Percentiles rank a stretch among this genome's conserved stretches.
These are phyloP conservation scores for Rosa persica DNA, from an alignment of 306 rosid genomes.

Conservation along the genomic window DNA sequence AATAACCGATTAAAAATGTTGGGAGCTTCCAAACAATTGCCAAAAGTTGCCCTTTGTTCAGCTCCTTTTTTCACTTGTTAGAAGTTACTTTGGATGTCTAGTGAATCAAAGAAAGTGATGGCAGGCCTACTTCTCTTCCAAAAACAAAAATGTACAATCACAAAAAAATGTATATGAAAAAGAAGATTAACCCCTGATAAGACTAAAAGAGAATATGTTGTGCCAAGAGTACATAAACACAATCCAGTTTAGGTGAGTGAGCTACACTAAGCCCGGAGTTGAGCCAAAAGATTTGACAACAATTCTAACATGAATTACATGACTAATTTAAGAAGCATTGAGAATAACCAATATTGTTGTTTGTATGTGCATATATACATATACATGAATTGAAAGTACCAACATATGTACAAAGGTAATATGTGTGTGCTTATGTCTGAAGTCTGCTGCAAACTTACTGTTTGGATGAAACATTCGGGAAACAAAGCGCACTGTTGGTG, in stretches of 20 bases:
- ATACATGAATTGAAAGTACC: background rate
- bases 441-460: conserved; percentile 53
- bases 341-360: background rate
- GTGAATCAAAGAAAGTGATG: background rate
- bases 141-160: background rate
- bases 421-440: background rate
- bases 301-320: background rate
- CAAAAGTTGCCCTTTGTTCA: background rate
- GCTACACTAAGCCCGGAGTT: background rate
- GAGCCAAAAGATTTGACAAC: background rate
- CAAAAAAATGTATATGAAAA: background rate
- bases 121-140: background rate
- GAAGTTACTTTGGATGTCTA: background rate
- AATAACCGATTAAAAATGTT: background rate
- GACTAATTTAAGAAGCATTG: background rate
- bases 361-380: background rate
- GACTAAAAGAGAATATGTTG: background rate
- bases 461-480: conserved; percentile 99
- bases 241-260: background rate
- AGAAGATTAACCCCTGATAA: background rate
- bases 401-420: background rate
- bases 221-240: background rate
- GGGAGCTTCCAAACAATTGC: background rate
- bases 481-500: conserved; percentile 92
- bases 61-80: conserved; percentile 3